These are phyloP conservation scores for Mycena vitilis DNA, from an alignment of 768 basidiomycete genomes.

Conservation along the genomic window DNA sequence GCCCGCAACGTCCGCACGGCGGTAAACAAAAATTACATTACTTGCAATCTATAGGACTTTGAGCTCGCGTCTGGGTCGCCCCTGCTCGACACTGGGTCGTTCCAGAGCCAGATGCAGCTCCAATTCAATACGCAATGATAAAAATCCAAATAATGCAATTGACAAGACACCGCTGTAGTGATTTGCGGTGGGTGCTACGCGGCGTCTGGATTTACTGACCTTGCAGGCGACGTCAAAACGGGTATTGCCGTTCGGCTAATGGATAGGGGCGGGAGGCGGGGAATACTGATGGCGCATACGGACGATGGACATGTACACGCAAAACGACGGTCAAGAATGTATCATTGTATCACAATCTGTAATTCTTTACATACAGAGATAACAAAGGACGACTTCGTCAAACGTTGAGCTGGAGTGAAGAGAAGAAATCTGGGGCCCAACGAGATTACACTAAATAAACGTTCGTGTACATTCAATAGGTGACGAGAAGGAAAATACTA, in stretches of 20 bases:
- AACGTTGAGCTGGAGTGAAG: too few species aligned
- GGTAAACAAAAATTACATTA: slow-evolving; percentile 31
- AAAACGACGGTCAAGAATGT: neutral
- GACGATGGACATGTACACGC: neutral
- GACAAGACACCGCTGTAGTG: neutral
- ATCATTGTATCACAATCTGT: slow-evolving; percentile 4
- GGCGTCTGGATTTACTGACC: slow-evolving; percentile 1
- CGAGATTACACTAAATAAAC: neutral
- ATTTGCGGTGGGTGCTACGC: slow-evolving; percentile 11
- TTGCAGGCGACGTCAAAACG: slow-evolving; percentile 23
- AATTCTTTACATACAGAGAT: slow-evolving; percentile 2
- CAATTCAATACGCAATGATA: slow-evolving; percentile 33
- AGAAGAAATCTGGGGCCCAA: too few species aligned
- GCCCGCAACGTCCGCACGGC: slow-evolving; percentile 1
- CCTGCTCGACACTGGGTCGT: slow-evolving; percentile 38
- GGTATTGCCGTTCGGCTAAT: slow-evolving; percentile 23
- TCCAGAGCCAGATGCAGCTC: slow-evolving; percentile 31
- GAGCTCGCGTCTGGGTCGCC: slow-evolving; percentile 49
- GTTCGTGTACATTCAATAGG: slow-evolving; percentile 8
- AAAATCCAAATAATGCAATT: slow-evolving; percentile 3
- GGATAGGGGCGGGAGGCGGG: neutral
- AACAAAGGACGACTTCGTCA: too few species aligned
- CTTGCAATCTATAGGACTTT: slow-evolving; percentile 44
- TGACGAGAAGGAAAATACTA: neutral
- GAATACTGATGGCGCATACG: neutral